Evolutionary conservation across 768 basidiomycete species (phyloP).

Genomic region (Boletus sensibilis): DNA sequence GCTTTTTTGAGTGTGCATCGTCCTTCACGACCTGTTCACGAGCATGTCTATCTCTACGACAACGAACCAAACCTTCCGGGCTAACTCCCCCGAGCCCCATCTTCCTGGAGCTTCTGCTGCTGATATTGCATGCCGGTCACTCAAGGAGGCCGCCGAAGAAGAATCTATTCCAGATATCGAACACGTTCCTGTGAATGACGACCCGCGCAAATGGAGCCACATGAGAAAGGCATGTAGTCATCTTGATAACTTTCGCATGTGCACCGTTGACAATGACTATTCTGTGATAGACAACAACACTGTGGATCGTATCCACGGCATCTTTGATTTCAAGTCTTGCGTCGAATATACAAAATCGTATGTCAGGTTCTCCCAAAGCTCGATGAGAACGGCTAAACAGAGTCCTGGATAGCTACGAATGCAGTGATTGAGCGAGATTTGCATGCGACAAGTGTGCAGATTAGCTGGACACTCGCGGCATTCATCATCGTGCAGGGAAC

Average conservation of each 20-base stretch:
- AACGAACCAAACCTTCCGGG: background rate
- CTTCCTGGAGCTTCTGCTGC: background rate
- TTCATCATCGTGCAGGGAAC: constrained; percentile 73
- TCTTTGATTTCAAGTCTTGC: constrained; percentile 26
- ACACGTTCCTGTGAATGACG: constrained; percentile 47
- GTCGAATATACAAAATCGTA: constrained; percentile 32
- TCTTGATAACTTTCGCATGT: background rate
- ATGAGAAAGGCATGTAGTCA: constrained; percentile 48
- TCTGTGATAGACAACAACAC: constrained; percentile 18
- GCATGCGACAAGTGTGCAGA: constrained; percentile 56
- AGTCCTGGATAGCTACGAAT: constrained; percentile 52
- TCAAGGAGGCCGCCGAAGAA: constrained; percentile 3
- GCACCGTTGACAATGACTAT: background rate
- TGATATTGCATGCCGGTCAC: background rate
- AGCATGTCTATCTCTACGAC: constrained; percentile 12
- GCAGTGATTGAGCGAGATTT: constrained; percentile 57
- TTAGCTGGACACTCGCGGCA: constrained; percentile 67
- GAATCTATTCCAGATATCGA: constrained; percentile 33
- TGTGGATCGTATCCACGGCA: constrained; percentile 29
- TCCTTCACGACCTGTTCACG: constrained; percentile 3
- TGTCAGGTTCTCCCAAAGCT: constrained; percentile 2
- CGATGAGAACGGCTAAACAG: background rate
- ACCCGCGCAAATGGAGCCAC: constrained; percentile 59
- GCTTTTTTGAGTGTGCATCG: constrained; percentile 4
- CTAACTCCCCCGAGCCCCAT: background rate